These are phyloP conservation scores for Excoecaria agallocha DNA, from an alignment of 345 rosid species.

Conservation along the genomic window DNA sequence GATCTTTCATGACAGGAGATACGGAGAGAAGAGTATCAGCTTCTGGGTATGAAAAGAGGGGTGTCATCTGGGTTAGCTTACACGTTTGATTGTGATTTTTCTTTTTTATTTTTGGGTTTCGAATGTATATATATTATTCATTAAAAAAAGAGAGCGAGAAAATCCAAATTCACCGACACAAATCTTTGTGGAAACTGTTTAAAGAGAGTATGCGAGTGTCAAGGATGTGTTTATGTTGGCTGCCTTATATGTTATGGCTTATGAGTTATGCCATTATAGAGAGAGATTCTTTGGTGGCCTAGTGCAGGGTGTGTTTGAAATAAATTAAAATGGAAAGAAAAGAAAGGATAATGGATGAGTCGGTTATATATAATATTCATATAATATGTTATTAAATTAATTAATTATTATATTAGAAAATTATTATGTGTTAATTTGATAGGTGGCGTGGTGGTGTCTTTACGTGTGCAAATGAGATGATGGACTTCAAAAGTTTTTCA, in stretches of 20 bases:
- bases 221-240: neutral
- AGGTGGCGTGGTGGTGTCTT: neutral
- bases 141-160: constrained; percentile 1
- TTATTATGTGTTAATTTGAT: neutral
- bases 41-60: neutral
- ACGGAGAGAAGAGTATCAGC: constrained; percentile 9
- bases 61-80: constrained; percentile 31
- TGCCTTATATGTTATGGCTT: neutral
- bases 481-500: constrained; percentile 6
- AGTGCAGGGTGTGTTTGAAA: too few species aligned
- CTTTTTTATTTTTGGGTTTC: neutral
- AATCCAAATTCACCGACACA: constrained; percentile 88
- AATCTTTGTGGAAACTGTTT: constrained; percentile 22
- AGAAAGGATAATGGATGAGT: neutral
- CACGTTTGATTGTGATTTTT: constrained; percentile 32
- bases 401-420: neutral
- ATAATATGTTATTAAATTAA: neutral
- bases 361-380: neutral
- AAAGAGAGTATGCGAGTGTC: neutral
- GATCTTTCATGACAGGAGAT: constrained; percentile 13
- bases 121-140: neutral
- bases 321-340: too few species aligned
- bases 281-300: too few species aligned
- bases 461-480: constrained; percentile 10
- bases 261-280: too few species aligned